Conservation (phyloP, 1,284 basidiomycete genomes). For the Peniophora sp. region DNA sequence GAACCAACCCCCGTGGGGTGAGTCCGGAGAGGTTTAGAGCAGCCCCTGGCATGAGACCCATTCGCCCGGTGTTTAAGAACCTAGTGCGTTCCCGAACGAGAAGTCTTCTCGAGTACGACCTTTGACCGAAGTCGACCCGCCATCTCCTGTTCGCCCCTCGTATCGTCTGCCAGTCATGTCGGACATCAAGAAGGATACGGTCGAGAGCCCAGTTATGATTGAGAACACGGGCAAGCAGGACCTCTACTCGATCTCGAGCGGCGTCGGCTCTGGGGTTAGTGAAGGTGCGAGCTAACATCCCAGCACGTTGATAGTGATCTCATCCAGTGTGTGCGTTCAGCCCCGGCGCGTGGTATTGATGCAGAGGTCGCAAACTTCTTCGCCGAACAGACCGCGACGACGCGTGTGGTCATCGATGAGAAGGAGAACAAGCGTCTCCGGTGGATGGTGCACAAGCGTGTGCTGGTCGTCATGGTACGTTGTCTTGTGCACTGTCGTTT, state of each 20-base stretch:
- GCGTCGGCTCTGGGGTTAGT: slow-evolving; percentile 3
- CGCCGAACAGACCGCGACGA: slow-evolving; percentile 19
- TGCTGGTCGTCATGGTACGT: slow-evolving; percentile 38
- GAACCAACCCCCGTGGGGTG: too few relatives aligned
- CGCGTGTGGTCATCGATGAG: slow-evolving; percentile 33
- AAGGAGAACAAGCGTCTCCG: slow-evolving; percentile 34
- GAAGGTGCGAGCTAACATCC: slow-evolving; percentile 8
- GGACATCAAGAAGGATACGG: slow-evolving; percentile 4
- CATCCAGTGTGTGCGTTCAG: slow-evolving; percentile 1
- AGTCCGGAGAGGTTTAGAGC: too few relatives aligned
- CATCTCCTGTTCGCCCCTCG: slow-evolving; percentile 6
- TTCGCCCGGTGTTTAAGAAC: too few relatives aligned
- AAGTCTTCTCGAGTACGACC: too few relatives aligned
- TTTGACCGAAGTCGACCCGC: too few relatives aligned
- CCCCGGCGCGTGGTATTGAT: slow-evolving; percentile 31
- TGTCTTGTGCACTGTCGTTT: not conserved
- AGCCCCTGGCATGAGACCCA: too few relatives aligned
- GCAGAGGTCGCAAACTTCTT: slow-evolving; percentile 42
- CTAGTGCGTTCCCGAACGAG: too few relatives aligned
- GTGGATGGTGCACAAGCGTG: slow-evolving; percentile 44
- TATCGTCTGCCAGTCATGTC: slow-evolving; percentile 6
- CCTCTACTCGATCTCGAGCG: slow-evolving; percentile 16
- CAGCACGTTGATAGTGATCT: not conserved
- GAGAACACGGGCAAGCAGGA: slow-evolving; percentile 19
- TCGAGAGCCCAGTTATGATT: slow-evolving; percentile 11